Evolutionary conservation across 2,329 filamentous ascomycete genomes (phyloP), one percentile per base, ranked within the genome.

Genomic region (Scedosporium apiospermum): DNA sequence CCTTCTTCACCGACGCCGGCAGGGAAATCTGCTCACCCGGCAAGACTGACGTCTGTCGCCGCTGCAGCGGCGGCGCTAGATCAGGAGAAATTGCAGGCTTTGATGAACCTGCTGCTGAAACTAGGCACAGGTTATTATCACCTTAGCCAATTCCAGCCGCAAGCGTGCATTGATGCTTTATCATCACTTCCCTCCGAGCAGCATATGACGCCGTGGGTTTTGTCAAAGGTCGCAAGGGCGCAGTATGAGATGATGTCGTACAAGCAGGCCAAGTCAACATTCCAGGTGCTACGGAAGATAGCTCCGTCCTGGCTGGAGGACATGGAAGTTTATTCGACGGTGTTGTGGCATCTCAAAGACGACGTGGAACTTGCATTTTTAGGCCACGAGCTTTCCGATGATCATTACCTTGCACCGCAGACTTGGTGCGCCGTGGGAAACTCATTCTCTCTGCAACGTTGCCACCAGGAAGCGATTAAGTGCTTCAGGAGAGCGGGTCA

Each of bases 281-380:
- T 68, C 59, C 64, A 65, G 46, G 51, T 58, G 12, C 65, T 68
- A 9, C 65, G 65, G 0, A 62, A 62, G 38, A 51, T 64, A 21
- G 62, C 64, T 7, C 65, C 66, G 4, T 60, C 65, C 3, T 68
- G 66, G 66, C 58, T 65, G 9, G 66, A 68, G 41, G 66, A 67
- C n/a, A 46, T 68, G 9, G 66, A 68, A 41, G 58, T 68, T 12
- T 68, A 66, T 59, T 68, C 66, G n/a, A 68, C 64, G 2, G 63
- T 67, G 34, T 49, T 68, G 14, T 68, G 66, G 66, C 65, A 68
- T 58, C 66, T 68, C 12, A 68, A 68, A 51, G 65, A 68, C 14
- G 66, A 68, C 46, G 62, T 67, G 21, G 63, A 64, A 6, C 59
- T 68, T n/a, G 66, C 65, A 10, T 65, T 59, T 14, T 63, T 66